These are phyloP conservation scores for Microthlaspi erraticum DNA, from an alignment of 345 rosid species.

Conservation along the genomic window DNA sequence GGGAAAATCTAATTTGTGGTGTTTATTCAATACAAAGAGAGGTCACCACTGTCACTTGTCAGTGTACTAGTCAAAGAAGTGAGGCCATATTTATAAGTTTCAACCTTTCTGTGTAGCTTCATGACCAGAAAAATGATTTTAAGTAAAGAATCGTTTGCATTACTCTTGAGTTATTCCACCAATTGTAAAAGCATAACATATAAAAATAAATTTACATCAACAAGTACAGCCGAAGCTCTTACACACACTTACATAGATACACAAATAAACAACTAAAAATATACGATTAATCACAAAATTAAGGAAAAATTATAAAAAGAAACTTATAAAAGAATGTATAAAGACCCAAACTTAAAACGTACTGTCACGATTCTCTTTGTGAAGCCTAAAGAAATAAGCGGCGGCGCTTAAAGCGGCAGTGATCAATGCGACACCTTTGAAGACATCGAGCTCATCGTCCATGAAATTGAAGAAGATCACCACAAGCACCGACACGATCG, in stretches of 20 bases:
- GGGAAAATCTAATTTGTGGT: conserved; percentile 15
- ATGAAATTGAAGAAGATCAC: conserved; percentile 39
- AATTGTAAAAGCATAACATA: background rate
- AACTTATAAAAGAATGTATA: background rate
- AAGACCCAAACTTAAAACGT: background rate
- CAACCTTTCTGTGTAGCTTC: too few relatives aligned
- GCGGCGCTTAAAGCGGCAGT: conserved; percentile 33
- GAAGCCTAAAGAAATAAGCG: conserved; percentile 40
- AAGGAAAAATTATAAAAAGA: background rate
- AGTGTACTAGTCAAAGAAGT: conserved; percentile 1
- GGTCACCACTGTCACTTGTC: background rate
- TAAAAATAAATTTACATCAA: conserved; percentile 8
- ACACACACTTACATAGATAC: background rate
- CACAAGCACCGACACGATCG: conserved; percentile 43
- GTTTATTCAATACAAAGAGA: conserved; percentile 1
- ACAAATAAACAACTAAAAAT: background rate
- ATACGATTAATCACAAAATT: background rate
- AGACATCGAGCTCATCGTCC: conserved; percentile 37
- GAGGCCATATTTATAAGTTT: too few relatives aligned
- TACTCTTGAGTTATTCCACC: too few relatives aligned
- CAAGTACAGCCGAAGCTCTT: background rate
- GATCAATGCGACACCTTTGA: conserved; percentile 36
- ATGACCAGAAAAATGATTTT: too few relatives aligned
- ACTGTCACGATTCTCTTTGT: conserved; percentile 36
- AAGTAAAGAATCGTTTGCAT: too few relatives aligned